phyloP scores from a whole-genome alignment of 208 protist genomes.

The Leishmania tropica region DNA sequence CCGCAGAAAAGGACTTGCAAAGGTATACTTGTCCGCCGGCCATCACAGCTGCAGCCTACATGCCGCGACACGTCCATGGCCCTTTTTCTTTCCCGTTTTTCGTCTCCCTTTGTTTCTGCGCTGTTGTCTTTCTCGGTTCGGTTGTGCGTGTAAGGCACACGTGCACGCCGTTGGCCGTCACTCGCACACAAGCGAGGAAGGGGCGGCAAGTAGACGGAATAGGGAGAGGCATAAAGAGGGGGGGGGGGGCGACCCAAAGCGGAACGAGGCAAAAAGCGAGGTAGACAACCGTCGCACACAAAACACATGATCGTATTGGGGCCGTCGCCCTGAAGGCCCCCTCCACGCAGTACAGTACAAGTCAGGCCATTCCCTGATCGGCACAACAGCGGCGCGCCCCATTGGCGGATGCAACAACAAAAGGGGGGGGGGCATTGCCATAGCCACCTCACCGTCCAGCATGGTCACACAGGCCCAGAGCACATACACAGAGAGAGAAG shows the following conservation, averaged over 20 bases:
- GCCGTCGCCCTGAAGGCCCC: neutral
- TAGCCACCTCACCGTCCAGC: neutral
- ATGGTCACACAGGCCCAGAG: neutral
- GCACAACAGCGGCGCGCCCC: neutral
- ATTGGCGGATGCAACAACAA: neutral
- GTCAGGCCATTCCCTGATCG: neutral
- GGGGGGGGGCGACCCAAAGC: neutral
- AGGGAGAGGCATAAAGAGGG: neutral
- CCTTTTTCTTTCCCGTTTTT: neutral
- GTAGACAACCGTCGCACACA: no score
- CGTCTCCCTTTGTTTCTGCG: neutral
- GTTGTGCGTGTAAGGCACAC: neutral
- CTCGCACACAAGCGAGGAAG: neutral
- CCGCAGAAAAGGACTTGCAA: neutral
- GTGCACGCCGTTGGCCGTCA: neutral
- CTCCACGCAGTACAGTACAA: neutral
- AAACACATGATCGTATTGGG: neutral
- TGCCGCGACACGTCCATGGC: neutral
- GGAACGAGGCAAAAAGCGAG: neutral
- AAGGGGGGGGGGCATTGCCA: neutral
- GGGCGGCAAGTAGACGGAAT: neutral
- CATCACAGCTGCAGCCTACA: neutral
- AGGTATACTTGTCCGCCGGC: neutral
- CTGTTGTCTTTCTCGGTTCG: neutral
- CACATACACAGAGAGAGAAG: neutral